phyloP scores from a whole-genome alignment of 1,139 yeast genomes.

The Petasospora fabianii region DNA sequence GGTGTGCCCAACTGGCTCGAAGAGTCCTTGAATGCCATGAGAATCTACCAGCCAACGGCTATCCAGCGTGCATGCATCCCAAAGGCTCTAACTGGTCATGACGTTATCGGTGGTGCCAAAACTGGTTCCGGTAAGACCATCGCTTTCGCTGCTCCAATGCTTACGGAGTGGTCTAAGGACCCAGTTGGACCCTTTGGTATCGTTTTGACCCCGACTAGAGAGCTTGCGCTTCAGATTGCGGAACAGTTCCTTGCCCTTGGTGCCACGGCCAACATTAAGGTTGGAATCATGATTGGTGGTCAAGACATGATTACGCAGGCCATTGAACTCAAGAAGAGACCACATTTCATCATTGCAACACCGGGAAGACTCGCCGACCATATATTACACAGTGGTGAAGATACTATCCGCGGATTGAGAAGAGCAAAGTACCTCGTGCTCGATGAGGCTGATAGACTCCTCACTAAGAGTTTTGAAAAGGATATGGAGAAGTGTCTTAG shows the following conservation, averaged over 20 bases:
- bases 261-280: constrained; percentile 77
- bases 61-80: constrained; percentile 92
- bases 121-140: constrained; percentile 98
- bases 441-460: constrained; percentile 93
- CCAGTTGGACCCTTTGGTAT: constrained; percentile 92
- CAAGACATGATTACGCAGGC: constrained; percentile 89
- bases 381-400: constrained; percentile 83
- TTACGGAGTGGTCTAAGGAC: constrained; percentile 90
- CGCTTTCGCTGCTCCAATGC: constrained; percentile 96
- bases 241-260: constrained; percentile 96
- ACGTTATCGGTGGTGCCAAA: constrained; percentile 97
- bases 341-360: constrained; percentile 94
- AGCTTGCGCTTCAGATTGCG: constrained; percentile 92
- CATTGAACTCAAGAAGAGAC: constrained; percentile 70
- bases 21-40: constrained; percentile 79
- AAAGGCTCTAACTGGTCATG: constrained; percentile 68
- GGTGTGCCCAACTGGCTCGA: constrained; percentile 87
- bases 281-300: constrained; percentile 88
- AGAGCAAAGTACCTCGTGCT: constrained; percentile 77
- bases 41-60: constrained; percentile 75
- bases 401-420: constrained; percentile 73
- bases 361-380: constrained; percentile 98
- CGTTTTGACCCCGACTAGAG: constrained; percentile 91
- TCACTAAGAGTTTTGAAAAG: constrained; percentile 78
- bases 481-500: constrained; percentile 73